phyloP scores from a whole-genome alignment of 257 asterid species.

The Lantana camara region DNA sequence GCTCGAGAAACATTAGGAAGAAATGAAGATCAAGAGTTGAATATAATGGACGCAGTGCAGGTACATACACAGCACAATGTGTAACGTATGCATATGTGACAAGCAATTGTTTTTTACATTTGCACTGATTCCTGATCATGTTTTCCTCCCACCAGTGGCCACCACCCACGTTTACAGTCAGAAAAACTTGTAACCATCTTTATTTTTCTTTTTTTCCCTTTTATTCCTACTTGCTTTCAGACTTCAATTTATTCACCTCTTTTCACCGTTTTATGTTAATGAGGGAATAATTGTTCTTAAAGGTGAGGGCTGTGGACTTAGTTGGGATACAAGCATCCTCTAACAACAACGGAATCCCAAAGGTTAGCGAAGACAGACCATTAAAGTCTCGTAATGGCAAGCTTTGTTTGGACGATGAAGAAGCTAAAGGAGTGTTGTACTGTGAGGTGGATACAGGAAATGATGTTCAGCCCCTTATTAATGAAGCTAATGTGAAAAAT shows the following conservation, averaged over 20 bases:
- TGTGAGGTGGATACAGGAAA: slow-evolving; percentile 42
- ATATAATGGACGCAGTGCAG: slow-evolving; percentile 80
- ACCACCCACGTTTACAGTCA: too few relatives aligned
- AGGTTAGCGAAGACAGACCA: slow-evolving; percentile 30
- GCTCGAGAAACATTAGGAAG: slow-evolving; percentile 71
- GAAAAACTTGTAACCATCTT: too few relatives aligned
- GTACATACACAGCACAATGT: slow-evolving; percentile 33
- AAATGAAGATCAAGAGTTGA: slow-evolving; percentile 51
- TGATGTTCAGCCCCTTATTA: slow-evolving; percentile 21
- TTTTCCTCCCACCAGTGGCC: too few relatives aligned
- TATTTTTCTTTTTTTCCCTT: too few relatives aligned
- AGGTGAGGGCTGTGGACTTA: slow-evolving; percentile 82
- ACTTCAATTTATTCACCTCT: too few relatives aligned
- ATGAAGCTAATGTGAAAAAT: slow-evolving; percentile 33
- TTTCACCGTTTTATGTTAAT: not conserved
- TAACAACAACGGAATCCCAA: slow-evolving; percentile 19
- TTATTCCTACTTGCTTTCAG: too few relatives aligned
- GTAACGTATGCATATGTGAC: slow-evolving; percentile 1
- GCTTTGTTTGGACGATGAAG: slow-evolving; percentile 38
- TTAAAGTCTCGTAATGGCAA: slow-evolving; percentile 28
- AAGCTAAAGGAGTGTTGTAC: slow-evolving; percentile 50
- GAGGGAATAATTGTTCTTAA: slow-evolving; percentile 15
- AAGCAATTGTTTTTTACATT: not conserved
- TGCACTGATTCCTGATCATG: too few relatives aligned
- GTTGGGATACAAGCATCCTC: slow-evolving; percentile 38